Evolutionary conservation across 495 filamentous ascomycete genomes (phyloP).

Genomic region (Aspergillus coremiiformis): DNA sequence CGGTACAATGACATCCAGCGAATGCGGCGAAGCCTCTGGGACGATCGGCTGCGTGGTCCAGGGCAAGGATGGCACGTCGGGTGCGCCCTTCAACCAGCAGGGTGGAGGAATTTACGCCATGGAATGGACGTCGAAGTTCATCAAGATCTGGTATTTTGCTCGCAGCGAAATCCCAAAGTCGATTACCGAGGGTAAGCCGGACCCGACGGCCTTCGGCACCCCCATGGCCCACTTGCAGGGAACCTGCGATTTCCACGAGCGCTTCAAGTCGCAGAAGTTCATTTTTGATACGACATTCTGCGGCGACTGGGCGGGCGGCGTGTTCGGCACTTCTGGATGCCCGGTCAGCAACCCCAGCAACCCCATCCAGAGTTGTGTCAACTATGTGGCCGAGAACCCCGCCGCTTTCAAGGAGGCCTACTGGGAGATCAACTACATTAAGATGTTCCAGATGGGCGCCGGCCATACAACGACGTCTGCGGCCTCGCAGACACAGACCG

Average conservation of each 20-base stretch:
- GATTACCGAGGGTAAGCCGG: constrained; percentile 49
- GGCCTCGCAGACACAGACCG: background rate
- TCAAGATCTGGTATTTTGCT: constrained; percentile 76
- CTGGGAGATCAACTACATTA: constrained; percentile 65
- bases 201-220: constrained; percentile 56
- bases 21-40: constrained; percentile 51
- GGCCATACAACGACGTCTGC: constrained; percentile 1
- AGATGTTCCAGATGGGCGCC: constrained; percentile 47
- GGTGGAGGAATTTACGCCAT: constrained; percentile 74
- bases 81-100: constrained; percentile 62
- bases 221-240: constrained; percentile 58
- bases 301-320: constrained; percentile 78
- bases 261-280: constrained; percentile 67
- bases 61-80: constrained; percentile 52
- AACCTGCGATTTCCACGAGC: constrained; percentile 55
- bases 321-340: constrained; percentile 35
- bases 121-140: constrained; percentile 59
- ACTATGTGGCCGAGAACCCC: constrained; percentile 60
- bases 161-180: constrained; percentile 52
- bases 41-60: constrained; percentile 42
- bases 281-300: constrained; percentile 83
- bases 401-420: constrained; percentile 53
- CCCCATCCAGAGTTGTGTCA: constrained; percentile 47
- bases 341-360: constrained; percentile 28
- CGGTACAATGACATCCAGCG: constrained; percentile 37